Percentiles rank a stretch among this genome's conserved stretches.
phyloP scores from a whole-genome alignment of 495 filamentous ascomycete genomes.

The Lineolata rhizophorae region DNA sequence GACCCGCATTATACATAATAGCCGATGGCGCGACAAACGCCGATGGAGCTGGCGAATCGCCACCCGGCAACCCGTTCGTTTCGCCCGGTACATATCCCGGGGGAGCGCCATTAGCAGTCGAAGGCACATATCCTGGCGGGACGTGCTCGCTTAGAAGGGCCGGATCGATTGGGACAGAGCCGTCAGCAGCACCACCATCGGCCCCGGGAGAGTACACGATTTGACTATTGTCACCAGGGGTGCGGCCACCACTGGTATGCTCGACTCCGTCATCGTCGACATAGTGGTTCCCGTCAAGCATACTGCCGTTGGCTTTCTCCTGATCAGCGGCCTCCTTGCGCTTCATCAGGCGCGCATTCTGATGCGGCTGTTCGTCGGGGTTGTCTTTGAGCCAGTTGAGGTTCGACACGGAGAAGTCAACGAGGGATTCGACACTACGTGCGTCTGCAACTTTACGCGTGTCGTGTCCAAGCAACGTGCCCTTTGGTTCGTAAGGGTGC shows the following conservation, averaged over 20 bases:
- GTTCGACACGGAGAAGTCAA: constrained; percentile 72
- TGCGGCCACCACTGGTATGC: background rate
- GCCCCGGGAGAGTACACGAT: constrained; percentile 13
- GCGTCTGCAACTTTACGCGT: constrained; percentile 73
- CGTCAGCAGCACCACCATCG: constrained; percentile 4
- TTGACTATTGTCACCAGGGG: constrained; percentile 1
- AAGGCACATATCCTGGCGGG: background rate
- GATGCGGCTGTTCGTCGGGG: constrained; percentile 20
- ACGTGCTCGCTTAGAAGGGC: background rate
- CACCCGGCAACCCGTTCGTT: too few relatives aligned
- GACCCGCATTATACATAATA: background rate
- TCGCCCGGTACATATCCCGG: too few relatives aligned
- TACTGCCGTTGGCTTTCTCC: constrained; percentile 21
- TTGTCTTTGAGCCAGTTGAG: constrained; percentile 47
- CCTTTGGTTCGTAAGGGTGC: constrained; percentile 59
- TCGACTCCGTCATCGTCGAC: constrained; percentile 15
- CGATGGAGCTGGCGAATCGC: constrained; percentile 1
- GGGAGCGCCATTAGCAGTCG: too few relatives aligned
- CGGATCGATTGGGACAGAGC: background rate
- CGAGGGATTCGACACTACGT: constrained; percentile 65
- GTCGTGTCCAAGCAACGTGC: constrained; percentile 69
- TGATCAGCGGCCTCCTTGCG: constrained; percentile 28
- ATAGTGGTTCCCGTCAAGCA: constrained; percentile 20
- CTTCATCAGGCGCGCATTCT: constrained; percentile 25
- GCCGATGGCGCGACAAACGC: constrained; percentile 1